phyloP scores from a whole-genome alignment of 1,284 basidiomycete genomes.

The Papiliotrema nemorosa region DNA sequence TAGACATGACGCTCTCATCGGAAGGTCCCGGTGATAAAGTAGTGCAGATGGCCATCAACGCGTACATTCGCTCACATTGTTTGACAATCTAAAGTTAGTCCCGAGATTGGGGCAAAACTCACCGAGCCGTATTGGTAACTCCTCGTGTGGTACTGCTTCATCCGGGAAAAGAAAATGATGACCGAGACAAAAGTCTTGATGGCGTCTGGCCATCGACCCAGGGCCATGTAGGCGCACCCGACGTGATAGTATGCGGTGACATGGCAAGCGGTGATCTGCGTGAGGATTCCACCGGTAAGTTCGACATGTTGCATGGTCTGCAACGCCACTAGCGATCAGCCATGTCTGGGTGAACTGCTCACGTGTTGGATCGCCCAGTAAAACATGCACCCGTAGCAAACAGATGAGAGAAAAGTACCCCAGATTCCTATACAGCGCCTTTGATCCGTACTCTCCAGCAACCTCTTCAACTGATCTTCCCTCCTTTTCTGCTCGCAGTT shows the following conservation, averaged over 20 bases:
- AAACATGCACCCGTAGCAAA: conserved; percentile 88
- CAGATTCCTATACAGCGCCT: conserved; percentile 89
- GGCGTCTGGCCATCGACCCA: conserved; percentile 90
- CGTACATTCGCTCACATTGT: conserved; percentile 96
- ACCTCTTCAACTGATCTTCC: conserved; percentile 79
- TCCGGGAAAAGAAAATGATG: conserved; percentile 87
- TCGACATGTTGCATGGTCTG: conserved; percentile 95
- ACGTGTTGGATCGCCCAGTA: conserved; percentile 87
- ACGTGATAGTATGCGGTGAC: conserved; percentile 57
- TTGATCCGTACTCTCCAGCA: conserved; percentile 85
- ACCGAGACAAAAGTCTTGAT: conserved; percentile 89
- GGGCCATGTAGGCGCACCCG: conserved; percentile 93
- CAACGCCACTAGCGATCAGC: conserved; percentile 62
- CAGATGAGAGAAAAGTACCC: conserved; percentile 97
- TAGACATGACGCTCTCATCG: conserved; percentile 91
- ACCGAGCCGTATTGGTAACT: conserved; percentile 96
- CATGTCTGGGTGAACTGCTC: conserved; percentile 6
- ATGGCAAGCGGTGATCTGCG: conserved; percentile 89
- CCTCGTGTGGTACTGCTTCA: conserved; percentile 91
- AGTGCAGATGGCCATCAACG: conserved; percentile 87
- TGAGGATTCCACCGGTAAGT: conserved; percentile 81
- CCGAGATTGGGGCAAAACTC: conserved; percentile 14
- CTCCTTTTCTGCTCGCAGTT: conserved; percentile 74
- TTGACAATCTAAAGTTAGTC: conserved; percentile 72
- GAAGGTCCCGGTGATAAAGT: conserved; percentile 83